Evolutionary conservation across 352 stramenopile genomes (phyloP), one percentile per base, ranked within the genome.

Genomic region (Phytophthora crassamura): DNA sequence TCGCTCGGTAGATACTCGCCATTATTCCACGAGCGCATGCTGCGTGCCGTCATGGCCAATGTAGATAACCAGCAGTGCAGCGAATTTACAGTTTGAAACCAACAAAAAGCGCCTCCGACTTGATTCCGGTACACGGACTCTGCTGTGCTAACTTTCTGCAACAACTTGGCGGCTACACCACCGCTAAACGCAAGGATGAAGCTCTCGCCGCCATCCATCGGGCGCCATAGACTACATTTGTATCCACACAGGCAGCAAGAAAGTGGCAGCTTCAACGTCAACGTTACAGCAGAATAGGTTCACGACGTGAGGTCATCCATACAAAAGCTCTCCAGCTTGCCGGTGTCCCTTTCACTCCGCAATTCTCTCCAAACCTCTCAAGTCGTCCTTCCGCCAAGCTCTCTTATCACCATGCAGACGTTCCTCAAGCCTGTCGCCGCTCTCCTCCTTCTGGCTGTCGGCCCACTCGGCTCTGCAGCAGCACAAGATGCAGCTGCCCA

Each of bases 211-310:
- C 22, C 22, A 25, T 25, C 22, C 22, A 25, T 25, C 22, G 22
- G 22, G 22, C 22, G 22, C 3, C 22, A 25, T 15, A 28, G 40
- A 10, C 32, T 51, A 36, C 30, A 52, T 52, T 61, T 28, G 20
- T 52, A 62, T 53, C 33, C 41, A 38, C 36, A 47, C 20, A 15
- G 46, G 34, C 54, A 56, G 30, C 40, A n/a, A 12, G 7, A 53
- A 36, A 35, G 40, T 42, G 39, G 33, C 5, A n/a, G 20, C 25
- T 7, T 9, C 9, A 58, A 41, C 41, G 41, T 42, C 51, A 62
- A 55, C 33, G 30, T 59, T 47, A 30, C 38, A 64, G 15, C 3
- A 7, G 15, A 28, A 49, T 67, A 52, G 50, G 59, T 67, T 56
- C 40, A 52, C 12, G 30, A 40, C 34, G 20, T 43, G 22, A 55